Conservation (phyloP, 169 alveolate genomes). For the Plasmodium vivax region DNA sequence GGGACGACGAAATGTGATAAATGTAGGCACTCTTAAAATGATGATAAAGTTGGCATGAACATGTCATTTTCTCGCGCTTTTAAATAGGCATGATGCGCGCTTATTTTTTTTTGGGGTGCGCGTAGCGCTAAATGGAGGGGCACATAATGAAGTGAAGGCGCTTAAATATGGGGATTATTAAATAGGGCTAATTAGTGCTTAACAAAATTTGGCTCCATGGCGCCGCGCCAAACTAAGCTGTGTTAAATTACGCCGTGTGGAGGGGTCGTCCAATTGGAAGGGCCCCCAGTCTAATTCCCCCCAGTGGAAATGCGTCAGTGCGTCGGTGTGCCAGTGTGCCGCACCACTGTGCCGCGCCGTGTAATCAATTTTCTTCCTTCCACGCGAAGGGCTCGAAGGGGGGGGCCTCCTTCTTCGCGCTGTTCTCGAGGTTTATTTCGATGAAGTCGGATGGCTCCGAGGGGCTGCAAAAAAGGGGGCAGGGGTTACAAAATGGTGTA, state of each 20-base stretch:
- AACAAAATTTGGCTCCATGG: not conserved
- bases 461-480: conserved; percentile 15
- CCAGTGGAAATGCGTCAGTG: not conserved
- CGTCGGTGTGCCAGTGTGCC: too few species aligned
- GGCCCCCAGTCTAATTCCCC: not conserved
- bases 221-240: not conserved
- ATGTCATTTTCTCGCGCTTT: not conserved
- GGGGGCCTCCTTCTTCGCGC: conserved; percentile 65
- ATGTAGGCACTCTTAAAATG: not conserved
- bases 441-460: conserved; percentile 72
- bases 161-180: not conserved
- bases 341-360: too few species aligned
- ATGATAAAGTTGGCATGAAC: not conserved
- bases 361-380: conserved; percentile 71
- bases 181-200: not conserved
- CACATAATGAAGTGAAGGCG: not conserved
- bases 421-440: conserved; percentile 40
- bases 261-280: not conserved
- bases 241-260: not conserved
- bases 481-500: not conserved
- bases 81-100: not conserved
- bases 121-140: not conserved
- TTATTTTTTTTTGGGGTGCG: not conserved
- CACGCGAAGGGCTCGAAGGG: conserved; percentile 75
- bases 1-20: not conserved